phyloP scores from a whole-genome alignment of 2,329 filamentous ascomycete genomes.

The Cryphonectria japonica region DNA sequence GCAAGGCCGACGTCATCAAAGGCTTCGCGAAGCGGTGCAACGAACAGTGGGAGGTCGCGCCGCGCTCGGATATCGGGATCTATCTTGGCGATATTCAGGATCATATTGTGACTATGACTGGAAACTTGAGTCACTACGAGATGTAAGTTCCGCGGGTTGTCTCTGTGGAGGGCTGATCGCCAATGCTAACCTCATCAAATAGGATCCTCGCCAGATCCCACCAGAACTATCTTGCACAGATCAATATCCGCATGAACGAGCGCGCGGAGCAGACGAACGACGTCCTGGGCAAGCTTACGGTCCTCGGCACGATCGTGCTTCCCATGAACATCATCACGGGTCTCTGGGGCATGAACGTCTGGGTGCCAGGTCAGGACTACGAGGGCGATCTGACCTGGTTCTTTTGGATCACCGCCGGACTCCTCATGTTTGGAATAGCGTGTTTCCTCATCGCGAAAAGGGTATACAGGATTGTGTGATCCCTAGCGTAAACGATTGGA shows the following conservation, averaged over 20 bases:
- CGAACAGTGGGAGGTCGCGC: constrained; percentile 95
- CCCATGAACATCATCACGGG: constrained; percentile 99
- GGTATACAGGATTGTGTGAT: constrained; percentile 76
- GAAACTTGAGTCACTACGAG: constrained; percentile 93
- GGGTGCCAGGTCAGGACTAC: constrained; percentile 87
- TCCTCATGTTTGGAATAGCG: constrained; percentile 76
- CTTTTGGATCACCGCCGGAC: constrained; percentile 71
- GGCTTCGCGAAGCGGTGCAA: constrained; percentile 98
- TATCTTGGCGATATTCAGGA: constrained; percentile 98
- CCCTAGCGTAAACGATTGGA: neutral
- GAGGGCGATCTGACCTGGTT: constrained; percentile 79
- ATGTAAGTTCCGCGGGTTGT: constrained; percentile 62
- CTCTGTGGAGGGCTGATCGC: neutral
- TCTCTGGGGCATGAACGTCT: constrained; percentile 98
- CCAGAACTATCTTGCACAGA: constrained; percentile 97
- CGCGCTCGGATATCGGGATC: constrained; percentile 92
- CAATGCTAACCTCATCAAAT: constrained; percentile 21
- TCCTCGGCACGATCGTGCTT: constrained; percentile 93
- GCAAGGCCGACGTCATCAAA: constrained; percentile 99
- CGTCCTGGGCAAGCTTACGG: constrained; percentile 90
- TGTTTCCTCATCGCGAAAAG: constrained; percentile 85
- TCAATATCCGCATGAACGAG: constrained; percentile 99
- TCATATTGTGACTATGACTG: constrained; percentile 98
- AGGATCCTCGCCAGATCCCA: constrained; percentile 90
- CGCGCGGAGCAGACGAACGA: constrained; percentile 94